Evolutionary conservation across 1,284 basidiomycete genomes (phyloP), one percentile per base, ranked within the genome.

Genomic region (Hymenochaete sp.): DNA sequence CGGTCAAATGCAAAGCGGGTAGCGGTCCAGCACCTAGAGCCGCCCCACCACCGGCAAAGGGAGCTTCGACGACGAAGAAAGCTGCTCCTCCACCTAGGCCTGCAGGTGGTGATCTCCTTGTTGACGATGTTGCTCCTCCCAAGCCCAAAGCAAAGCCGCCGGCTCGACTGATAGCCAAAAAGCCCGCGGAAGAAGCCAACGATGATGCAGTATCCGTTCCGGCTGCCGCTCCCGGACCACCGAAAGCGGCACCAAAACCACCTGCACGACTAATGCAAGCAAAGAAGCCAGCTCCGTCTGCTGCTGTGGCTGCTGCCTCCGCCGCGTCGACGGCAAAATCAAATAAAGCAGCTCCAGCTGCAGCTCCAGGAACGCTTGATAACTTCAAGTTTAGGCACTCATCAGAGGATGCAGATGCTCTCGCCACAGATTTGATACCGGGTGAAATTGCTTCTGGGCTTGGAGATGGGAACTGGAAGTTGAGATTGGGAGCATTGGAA

Each of bases 391-490:
- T 81, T 65, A 89, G 83, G 52, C 91, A 90, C 62, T 82, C 82
- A 0, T 79, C 89, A 1, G 96, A 99, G 65, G 93, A 97, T 56
- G 95, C 95, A 2, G 92, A 96, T 43, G 76, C 70, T 2, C 72
- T 88, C 39, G 89, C 89, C 10, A 69, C 75, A 2, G 84, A 85
- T 13, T 59, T 80, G 9, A 79, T 98, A 38, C 93, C 95, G 0
- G 58, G 72, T 0, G 71, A 77, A 27, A 78, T 90, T 29, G 72
- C 84, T 37, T 73, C 77, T 2, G 82, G 85, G 49, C 67, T 98
- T 3, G 81, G 71, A 13, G 93, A 97, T 61, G 66, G 79, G 2
- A 90, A 91, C 53, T 99, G 96, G 96, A 99, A 99, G 65, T 75
- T 82, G 21, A 72, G 96, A 43, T 66, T 99, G 38, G 85, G 85